Evolutionary conservation across 2,329 filamentous ascomycete species (phyloP).

Genomic region (Ophiognomonia clavigignenti-juglandacearum): DNA sequence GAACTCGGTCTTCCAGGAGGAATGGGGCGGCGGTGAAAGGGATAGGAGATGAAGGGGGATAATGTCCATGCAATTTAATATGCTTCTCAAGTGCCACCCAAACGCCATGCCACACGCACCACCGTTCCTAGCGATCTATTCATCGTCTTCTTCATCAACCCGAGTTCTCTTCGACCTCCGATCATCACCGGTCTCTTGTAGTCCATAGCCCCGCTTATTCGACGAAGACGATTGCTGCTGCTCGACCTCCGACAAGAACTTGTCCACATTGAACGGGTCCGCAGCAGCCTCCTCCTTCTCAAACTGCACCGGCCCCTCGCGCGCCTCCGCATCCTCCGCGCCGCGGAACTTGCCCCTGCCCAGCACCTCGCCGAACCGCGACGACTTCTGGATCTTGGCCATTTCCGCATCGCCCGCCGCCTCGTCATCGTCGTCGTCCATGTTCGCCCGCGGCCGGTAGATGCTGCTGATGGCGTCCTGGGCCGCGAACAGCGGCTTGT

Average conservation of each 20-base stretch:
- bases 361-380: constrained; percentile 78
- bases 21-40: no score
- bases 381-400: constrained; percentile 80
- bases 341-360: constrained; percentile 91
- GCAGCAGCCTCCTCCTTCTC: constrained; percentile 71
- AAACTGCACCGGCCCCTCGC: constrained; percentile 92
- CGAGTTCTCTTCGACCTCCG: constrained; percentile 67
- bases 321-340: constrained; percentile 73
- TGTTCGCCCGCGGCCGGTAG: constrained; percentile 74
- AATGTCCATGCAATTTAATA: neutral
- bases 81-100: neutral
- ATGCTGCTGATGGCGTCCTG: constrained; percentile 94
- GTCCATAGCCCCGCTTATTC: constrained; percentile 67
- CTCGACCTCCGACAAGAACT: constrained; percentile 79
- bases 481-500: constrained; percentile 93
- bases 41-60: no score
- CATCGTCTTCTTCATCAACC: constrained; percentile 66
- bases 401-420: constrained; percentile 77
- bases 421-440: constrained; percentile 72
- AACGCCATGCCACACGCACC: neutral
- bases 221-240: constrained; percentile 54
- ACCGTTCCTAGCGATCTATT: constrained; percentile 3
- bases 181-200: constrained; percentile 58
- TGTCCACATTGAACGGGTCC: constrained; percentile 92
- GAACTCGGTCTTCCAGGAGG: no score